Evolutionary conservation across 352 stramenopile species (phyloP), one percentile per base, ranked within the genome.

Genomic region (Lagenidium giganteum): DNA sequence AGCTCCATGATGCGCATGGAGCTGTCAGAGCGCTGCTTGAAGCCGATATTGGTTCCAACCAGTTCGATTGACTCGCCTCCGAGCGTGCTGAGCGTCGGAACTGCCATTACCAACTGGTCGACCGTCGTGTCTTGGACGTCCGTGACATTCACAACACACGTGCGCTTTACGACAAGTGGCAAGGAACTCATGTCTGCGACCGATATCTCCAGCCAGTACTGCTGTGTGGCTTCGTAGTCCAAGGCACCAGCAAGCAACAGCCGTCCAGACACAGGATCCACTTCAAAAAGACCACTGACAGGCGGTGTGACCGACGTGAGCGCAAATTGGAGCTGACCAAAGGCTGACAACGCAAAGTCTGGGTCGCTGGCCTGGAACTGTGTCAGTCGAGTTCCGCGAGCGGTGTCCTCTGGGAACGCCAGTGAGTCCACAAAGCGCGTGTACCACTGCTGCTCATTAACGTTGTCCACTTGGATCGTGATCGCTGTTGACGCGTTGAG

Each of bases 361-460:
- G 68, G 68, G 46, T 84, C 71, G 0, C 4, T 52, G 2, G 55
- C 57, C 1, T 31, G 53, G 27, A 67, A 26, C 4, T 40, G 65
- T 8, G 77, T 55, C 1, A 84, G 27, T 3, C 57, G 36, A 4
- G 52, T 64, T 3, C 45, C 55, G 12, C 63, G 21, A 0, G 39
- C 37, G 0, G 46, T 39, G 26, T 68, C 74, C 53, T 84, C 71
- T 6, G 33, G 5, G 7, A 82, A 26, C 29, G 51, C 68, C 17
- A 53, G 30, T 3, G 40, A 51, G 2, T 26, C 27, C 18, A 58
- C 51, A 11, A 78, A 67, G 5, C 22, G 36, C 14, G 60, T 35
- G 14, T 80, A 70, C 13, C 40, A 48, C n/a, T 80, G 71, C 1
- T 45, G 14, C 24, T 84, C 71, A 27, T 84, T 84, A 27, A 82